Evolutionary conservation across 257 asterid species (phyloP), one percentile per base, ranked within the genome.

Genomic region (Solanum acaule): DNA sequence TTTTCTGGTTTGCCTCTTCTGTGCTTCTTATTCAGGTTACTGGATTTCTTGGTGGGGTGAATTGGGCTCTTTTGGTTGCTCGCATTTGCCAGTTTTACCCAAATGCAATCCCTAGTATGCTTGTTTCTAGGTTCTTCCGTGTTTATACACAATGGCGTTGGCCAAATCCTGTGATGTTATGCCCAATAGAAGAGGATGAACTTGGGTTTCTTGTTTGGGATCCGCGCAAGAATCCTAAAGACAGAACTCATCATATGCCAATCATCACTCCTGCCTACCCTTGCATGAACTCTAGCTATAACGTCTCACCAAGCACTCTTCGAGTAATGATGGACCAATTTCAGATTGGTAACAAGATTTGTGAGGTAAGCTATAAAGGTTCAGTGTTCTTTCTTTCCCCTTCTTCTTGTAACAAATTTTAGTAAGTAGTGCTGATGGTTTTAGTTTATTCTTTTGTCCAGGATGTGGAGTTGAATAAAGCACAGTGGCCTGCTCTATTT

Each of bases 121-220:
- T 91, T 84, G 91, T 91, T 49, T 91, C 93, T 63, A 89, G 93
- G 76, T 91, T 91, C 88, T 91, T 91, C 81, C 89, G 93, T 63
- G 93, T 91, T 31, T 91, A 88, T 87, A 91, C 91, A 52, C 93
- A 91, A 86, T 91, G 93, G 93, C 90, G 88, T 63, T 91, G 93
- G 93, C 93, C 93, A 84, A 91, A 91, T 90, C 93, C 93, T 72
- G 92, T 91, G 27, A 88, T 91, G 93, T 90, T 91, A 18, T 91
- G 93, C 37, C 89, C 89, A 73, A 91, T 91, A 63, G 90, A 85
- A 76, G 93, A 90, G 83, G 93, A 89, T 49, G 88, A 91, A 65
- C 90, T 90, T 72, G 93, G 93, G 27, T 88, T 91, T 75, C 90
- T 49, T 70, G 90, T 91, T 42, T 91, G 93, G 93, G 93, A 91